Conservation (phyloP, 352 stramenopile genomes). For the Phytophthora parvispora region DNA sequence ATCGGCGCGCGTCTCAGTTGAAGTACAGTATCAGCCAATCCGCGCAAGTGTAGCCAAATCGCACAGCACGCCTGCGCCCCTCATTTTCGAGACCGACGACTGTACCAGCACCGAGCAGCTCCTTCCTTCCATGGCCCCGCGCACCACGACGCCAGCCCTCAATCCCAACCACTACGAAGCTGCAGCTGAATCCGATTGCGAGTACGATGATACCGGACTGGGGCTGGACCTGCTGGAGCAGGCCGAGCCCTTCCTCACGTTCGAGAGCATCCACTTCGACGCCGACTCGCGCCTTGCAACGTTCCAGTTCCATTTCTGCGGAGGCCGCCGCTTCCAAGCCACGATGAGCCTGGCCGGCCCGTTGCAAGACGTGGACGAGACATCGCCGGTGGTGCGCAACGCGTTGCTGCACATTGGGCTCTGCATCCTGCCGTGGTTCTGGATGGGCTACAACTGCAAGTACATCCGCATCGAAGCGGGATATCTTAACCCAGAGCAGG, state of each 20-base stretch:
- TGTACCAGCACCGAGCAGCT: not conserved
- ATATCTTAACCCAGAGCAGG: constrained; percentile 42
- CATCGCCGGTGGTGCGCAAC: constrained; percentile 24
- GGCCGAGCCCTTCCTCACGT: constrained; percentile 43
- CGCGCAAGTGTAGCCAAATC: constrained; percentile 1
- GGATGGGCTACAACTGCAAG: constrained; percentile 54
- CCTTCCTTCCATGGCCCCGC: constrained; percentile 16
- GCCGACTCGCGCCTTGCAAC: constrained; percentile 10
- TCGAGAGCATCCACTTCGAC: constrained; percentile 40
- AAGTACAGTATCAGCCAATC: constrained; percentile 32
- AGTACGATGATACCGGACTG: constrained; percentile 30
- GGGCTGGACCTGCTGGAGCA: constrained; percentile 41
- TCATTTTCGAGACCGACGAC: constrained; percentile 14
- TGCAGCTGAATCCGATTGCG: constrained; percentile 21
- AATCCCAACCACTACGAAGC: constrained; percentile 27
- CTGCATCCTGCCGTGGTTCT: constrained; percentile 51
- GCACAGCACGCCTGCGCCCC: not conserved
- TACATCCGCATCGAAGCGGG: constrained; percentile 46
- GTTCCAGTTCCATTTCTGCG: constrained; percentile 54
- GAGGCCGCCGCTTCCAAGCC: constrained; percentile 40
- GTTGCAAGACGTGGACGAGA: constrained; percentile 9
- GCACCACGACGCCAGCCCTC: not conserved
- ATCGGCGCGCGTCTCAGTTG: constrained; percentile 13
- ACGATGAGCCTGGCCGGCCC: constrained; percentile 32
- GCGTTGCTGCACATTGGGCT: constrained; percentile 47